A percentile compares a stretch with the other conserved stretches of the same genome.
Conservation (phyloP, 2,329 filamentous ascomycete genomes). For the Cadophora malorum region DNA sequence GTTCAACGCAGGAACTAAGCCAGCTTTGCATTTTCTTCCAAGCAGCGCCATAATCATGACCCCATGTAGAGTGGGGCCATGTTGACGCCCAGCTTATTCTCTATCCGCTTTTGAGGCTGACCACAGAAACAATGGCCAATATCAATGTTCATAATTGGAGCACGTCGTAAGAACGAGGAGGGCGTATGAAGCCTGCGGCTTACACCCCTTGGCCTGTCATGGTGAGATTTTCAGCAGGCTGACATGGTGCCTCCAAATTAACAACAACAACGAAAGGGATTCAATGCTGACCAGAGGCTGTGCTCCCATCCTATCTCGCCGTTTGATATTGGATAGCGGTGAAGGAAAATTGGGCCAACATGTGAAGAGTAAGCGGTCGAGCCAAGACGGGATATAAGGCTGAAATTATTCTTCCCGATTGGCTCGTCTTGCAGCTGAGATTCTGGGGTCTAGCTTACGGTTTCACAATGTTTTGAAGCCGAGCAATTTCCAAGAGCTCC, state of each 20-base stretch:
- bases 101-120: background rate
- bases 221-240: background rate
- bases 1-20: too few species aligned
- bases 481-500: background rate
- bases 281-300: background rate
- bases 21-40: background rate
- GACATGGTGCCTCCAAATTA: background rate
- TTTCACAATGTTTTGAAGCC: background rate
- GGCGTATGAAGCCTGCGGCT: background rate
- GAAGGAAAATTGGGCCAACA: background rate
- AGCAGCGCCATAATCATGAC: background rate
- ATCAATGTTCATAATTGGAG: background rate
- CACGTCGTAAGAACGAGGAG: background rate
- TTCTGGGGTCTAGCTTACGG: slow-evolving; percentile 8
- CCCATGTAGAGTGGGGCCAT: background rate
- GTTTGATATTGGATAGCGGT: slow-evolving; percentile 7
- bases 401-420: background rate
- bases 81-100: background rate
- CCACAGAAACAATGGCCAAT: background rate
- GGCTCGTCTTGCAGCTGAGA: slow-evolving; percentile 1
- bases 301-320: background rate
- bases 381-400: slow-evolving; percentile 4
- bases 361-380: background rate
- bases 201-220: background rate
- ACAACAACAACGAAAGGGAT: background rate